These are phyloP conservation scores for Xerocomellus dryophilus DNA, from an alignment of 768 basidiomycete species.

Conservation along the genomic window DNA sequence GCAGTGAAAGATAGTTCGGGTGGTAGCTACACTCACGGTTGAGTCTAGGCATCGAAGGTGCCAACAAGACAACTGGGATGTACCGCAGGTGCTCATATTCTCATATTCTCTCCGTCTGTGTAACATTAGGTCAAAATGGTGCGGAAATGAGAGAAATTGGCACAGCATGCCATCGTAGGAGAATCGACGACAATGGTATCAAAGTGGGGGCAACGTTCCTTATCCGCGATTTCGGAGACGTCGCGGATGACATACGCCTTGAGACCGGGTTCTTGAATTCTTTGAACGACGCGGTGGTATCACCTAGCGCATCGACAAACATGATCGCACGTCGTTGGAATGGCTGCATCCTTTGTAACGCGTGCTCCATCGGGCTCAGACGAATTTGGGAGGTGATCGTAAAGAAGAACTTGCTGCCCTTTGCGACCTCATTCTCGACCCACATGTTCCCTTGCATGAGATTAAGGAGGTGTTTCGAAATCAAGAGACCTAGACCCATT, in stretches of 20 bases:
- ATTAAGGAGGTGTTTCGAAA: constrained; percentile 93
- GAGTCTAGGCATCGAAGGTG: constrained; percentile 71
- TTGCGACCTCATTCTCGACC: constrained; percentile 93
- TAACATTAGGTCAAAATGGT: constrained; percentile 16
- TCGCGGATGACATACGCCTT: constrained; percentile 72
- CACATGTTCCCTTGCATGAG: constrained; percentile 99
- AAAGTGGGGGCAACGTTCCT: constrained; percentile 80
- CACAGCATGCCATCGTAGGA: constrained; percentile 65
- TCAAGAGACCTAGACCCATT: constrained; percentile 93
- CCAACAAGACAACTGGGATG: constrained; percentile 90
- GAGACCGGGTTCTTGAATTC: constrained; percentile 77
- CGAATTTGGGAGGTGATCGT: constrained; percentile 87
- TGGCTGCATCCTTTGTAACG: constrained; percentile 75
- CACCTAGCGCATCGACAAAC: constrained; percentile 83
- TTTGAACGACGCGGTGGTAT: constrained; percentile 69
- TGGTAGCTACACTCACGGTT: constrained; percentile 52
- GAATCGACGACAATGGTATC: constrained; percentile 97
- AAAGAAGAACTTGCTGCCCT: constrained; percentile 96
- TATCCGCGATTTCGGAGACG: constrained; percentile 75
- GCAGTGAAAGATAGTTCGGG: background rate
- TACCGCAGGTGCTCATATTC: constrained; percentile 94
- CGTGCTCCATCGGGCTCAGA: constrained; percentile 68
- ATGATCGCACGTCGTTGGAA: constrained; percentile 87
- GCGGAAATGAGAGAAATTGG: background rate
- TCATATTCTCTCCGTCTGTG: constrained; percentile 81